These are phyloP conservation scores for Drechslerella dactyloides DNA, from an alignment of 2,329 filamentous ascomycete species.

Conservation along the genomic window DNA sequence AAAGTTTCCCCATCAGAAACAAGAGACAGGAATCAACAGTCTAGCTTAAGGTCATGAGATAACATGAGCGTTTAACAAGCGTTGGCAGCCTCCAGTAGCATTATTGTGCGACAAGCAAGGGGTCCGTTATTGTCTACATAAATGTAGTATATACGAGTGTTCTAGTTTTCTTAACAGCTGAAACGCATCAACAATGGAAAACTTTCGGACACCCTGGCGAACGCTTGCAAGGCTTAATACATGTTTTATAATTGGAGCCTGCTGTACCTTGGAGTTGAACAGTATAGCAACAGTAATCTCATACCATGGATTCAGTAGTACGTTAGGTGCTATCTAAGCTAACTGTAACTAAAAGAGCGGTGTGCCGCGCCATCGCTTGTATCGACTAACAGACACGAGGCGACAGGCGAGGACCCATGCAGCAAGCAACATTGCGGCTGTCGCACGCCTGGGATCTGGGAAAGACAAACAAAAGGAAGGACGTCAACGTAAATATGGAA, in stretches of 20 bases:
- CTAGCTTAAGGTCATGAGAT: no score
- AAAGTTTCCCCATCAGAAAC: neutral
- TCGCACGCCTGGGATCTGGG: neutral
- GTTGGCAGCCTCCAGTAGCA: no score
- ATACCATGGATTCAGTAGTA: no score
- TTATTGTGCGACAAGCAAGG: neutral
- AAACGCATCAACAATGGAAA: neutral
- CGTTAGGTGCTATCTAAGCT: neutral
- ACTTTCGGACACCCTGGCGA: neutral
- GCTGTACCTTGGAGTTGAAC: neutral
- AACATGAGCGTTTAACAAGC: neutral
- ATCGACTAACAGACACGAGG: conserved; percentile 1
- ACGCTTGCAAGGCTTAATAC: no score
- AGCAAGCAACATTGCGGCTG: neutral
- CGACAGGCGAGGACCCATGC: neutral
- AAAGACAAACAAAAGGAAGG: neutral
- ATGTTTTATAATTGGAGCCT: neutral
- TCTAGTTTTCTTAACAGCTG: neutral
- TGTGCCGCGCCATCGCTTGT: no score
- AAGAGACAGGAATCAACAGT: neutral
- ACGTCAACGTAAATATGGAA: neutral
- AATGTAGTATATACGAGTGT: neutral
- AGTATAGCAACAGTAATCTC: no score
- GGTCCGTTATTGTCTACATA: neutral
- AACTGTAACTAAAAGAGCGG: neutral